Evolutionary conservation across 1,139 yeast genomes (phyloP).

Genomic region (Kodamaea fungicola): DNA sequence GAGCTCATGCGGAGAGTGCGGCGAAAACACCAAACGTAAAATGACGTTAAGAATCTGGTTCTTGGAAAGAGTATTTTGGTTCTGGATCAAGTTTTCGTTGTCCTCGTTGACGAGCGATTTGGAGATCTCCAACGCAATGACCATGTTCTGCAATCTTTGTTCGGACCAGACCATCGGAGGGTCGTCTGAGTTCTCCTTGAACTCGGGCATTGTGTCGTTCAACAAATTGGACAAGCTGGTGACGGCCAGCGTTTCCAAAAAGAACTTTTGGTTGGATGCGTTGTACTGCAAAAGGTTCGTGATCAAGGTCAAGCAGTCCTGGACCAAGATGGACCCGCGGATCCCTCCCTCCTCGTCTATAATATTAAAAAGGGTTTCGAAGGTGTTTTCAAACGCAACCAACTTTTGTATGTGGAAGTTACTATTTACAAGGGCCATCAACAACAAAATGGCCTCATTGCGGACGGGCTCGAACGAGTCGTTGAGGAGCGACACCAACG

Average conservation of each 20-base stretch:
- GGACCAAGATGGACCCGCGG: conserved; percentile 85
- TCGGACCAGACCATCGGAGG: conserved; percentile 64
- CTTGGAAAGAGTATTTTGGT: conserved; percentile 62
- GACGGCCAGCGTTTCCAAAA: conserved; percentile 80
- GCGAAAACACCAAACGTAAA: conserved; percentile 66
- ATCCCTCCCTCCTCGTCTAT: conserved; percentile 88
- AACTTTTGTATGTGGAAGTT: conserved; percentile 86
- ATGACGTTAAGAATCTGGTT: conserved; percentile 65
- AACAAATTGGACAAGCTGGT: conserved; percentile 61
- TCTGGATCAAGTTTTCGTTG: conserved; percentile 55
- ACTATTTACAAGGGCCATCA: conserved; percentile 78
- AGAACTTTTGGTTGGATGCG: conserved; percentile 85
- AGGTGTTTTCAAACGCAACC: conserved; percentile 92
- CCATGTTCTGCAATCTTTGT: conserved; percentile 65
- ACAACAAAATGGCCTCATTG: conserved; percentile 79
- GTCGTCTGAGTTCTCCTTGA: conserved; percentile 13
- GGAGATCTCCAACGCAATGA: conserved; percentile 68
- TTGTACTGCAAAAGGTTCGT: conserved; percentile 75
- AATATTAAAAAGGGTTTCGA: conserved; percentile 73
- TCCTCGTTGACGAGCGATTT: conserved; percentile 73
- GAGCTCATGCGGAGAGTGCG: conserved; percentile 56
- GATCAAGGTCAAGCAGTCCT: conserved; percentile 78
- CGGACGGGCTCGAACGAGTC: conserved; percentile 85
- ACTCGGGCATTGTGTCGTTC: conserved; percentile 51
- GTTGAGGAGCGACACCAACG: conserved; percentile 63